A percentile compares a stretch with the other conserved stretches of the same genome.
Evolutionary conservation across 805 yeast genomes (phyloP).

Genomic region (Hanseniaspora thailandica): DNA sequence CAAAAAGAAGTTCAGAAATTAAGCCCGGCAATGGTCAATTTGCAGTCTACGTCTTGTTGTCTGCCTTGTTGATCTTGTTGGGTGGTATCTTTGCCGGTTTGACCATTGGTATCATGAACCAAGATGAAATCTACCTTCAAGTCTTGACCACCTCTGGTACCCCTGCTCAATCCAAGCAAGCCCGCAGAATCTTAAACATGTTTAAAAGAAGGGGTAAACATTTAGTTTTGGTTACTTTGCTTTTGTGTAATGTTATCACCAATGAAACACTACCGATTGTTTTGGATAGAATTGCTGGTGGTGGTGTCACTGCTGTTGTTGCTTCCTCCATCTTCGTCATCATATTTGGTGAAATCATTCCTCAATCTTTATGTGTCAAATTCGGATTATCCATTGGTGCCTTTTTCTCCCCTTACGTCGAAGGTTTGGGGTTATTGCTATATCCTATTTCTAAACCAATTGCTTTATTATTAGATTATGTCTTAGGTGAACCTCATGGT

Average conservation of each 20-base stretch:
- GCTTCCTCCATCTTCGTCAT: conserved; percentile 88
- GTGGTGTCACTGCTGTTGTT: conserved; percentile 95
- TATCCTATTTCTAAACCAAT: conserved; percentile 90
- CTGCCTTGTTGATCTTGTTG: conserved; percentile 32
- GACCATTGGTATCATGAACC: conserved; percentile 96
- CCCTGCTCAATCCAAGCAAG: conserved; percentile 50
- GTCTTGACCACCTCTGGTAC: conserved; percentile 88
- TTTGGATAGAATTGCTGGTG: conserved; percentile 83
- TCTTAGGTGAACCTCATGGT: conserved; percentile 92
- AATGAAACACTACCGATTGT: conserved; percentile 92
- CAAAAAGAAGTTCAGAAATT: conserved; percentile 3
- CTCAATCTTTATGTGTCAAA: conserved; percentile 85
- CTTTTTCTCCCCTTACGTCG: conserved; percentile 77
- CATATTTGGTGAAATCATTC: conserved; percentile 90
- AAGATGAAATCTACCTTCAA: conserved; percentile 86
- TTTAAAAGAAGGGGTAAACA: conserved; percentile 72
- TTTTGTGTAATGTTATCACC: conserved; percentile 78
- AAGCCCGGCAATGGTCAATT: conserved; percentile 5
- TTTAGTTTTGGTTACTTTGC: conserved; percentile 86
- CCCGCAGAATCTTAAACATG: conserved; percentile 58
- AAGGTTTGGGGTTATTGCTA: conserved; percentile 72
- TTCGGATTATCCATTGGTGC: conserved; percentile 90
- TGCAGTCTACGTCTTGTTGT: conserved; percentile 8
- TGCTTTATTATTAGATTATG: conserved; percentile 64
- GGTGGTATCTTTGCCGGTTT: conserved; percentile 91